Evolutionary conservation across 2,329 filamentous ascomycete species (phyloP).

Genomic region (Apiospora saccharicola): DNA sequence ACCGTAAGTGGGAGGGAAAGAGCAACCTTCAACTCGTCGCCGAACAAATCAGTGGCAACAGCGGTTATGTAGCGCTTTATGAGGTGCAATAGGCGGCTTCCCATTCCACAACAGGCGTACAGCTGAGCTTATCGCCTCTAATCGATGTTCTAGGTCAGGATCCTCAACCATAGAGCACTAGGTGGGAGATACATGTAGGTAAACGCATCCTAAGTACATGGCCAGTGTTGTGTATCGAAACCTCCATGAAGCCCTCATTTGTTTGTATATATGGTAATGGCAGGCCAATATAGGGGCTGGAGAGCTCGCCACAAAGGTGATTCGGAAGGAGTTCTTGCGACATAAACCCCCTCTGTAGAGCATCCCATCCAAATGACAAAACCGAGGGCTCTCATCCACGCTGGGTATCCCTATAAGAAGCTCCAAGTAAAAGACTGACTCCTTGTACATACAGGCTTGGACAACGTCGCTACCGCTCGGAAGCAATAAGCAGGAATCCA

Average conservation of each 20-base stretch:
- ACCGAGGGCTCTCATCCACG: neutral
- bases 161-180: neutral
- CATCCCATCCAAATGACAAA: neutral
- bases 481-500: neutral
- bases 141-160: too few relatives aligned
- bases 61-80: neutral
- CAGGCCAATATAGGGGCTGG: neutral
- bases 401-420: neutral
- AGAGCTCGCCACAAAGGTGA: neutral
- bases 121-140: neutral
- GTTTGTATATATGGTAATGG: neutral
- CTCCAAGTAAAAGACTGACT: neutral
- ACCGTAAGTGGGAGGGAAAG: neutral
- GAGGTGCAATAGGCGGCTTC: neutral
- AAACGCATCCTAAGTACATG: neutral
- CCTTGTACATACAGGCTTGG: neutral
- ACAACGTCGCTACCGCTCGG: neutral
- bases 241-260: neutral
- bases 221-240: neutral
- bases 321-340: neutral
- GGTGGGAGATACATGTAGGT: neutral
- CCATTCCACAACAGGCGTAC: neutral
- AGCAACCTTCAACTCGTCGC: constrained; percentile 6
- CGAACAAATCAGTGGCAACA: neutral
- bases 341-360: neutral